Base-by-base conservation (phyloP, 352 stramenopile genomes). In the Pythium phragmiticola region DNA sequence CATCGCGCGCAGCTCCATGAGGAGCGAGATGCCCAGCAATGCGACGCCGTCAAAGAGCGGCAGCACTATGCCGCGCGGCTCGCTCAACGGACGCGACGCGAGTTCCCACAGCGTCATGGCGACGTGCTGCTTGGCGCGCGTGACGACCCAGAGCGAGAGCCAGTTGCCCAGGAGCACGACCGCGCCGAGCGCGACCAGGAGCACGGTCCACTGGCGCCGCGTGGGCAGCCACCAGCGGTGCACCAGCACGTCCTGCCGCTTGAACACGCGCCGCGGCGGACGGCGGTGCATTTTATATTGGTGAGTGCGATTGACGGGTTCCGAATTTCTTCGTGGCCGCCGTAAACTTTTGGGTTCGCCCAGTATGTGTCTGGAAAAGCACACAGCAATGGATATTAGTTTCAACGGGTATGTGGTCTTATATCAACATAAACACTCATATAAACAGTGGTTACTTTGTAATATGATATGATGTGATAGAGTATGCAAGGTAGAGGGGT, bases 41-140 rank as follows among this genome's bases (percentile, higher is more conserved):
- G 79, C 83, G 26, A 88, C 84, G 60, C 75, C 75, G 45, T 89
- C 74, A 50, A 85, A 92, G 13, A 92, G 62, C 45, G 79, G 83
- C 39, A 92, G 60, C 28, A 90, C 72, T 46, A 92, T 75, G 17
- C 83, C 83, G 4, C 79, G 76, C 6, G 68, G 65, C 14, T 76
- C 37, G 62, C 71, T 41, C 69, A 65, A 48, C 78, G 73, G 45
- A 41, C 64, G 11, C 69, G 41, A 21, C n/a, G 66, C 60, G 45
- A 73, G 14, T 0, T 58, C 23, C 60, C 60, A 73, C 11, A 73
- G 55, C 41, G 50, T 66, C 26, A 28, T 9, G 36, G 65, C 65
- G 19, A 65, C 41, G 13, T 58, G 49, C 34, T 66, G 58, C 19
- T 49, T 26, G 21, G 51, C 21, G 7, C 45, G 42, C 43, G 47